Base-by-base conservation (phyloP, 192 early-diverging fungal species). In the Umbelopsis sp. region DNA sequence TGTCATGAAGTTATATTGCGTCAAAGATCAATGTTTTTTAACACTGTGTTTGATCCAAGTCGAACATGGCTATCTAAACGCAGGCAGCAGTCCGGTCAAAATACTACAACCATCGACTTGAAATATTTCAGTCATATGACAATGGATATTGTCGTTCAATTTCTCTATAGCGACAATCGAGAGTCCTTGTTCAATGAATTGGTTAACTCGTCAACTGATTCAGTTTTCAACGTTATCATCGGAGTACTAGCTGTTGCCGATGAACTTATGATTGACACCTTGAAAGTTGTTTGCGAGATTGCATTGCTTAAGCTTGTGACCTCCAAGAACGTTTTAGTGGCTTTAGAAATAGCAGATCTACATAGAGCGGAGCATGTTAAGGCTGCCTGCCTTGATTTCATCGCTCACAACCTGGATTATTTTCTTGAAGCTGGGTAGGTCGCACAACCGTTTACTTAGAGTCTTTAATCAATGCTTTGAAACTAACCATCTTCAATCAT, bases 21-120 rank as follows among this genome's bases (percentile, higher is more conserved):
- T 13, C 85, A 86, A 16, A 77, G 90, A 20, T 89, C 84, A 50
- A 80, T 85, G 9, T 93, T 90, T 72, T 93, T 93, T 74, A 73
- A 79, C 33, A 84, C 85, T n/a, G 76, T 91, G 74, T 78, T 91
- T 30, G 77, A 73, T 18, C 71, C 74, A 6, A 78, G 73, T 22
- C 66, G 81, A 6, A 71, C 76, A 21, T 92, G 91, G 91, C 68
- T 76, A 15, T 71, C 80, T 11, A 46, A 49, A 0, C 79, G 84
- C 21, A 41, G 37, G 37, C 74, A 68, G 61, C 49, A 70, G 2
- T 1, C 25, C 10, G 47, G 35, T 8, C 25, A 27, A 46, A 58
- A 23, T 9, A 48, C 75, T 25, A 77, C 82, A 2, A 64, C 79
- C 30, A 77, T 91, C 5, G 71, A 86, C 30, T 67, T 93, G 73